A percentile compares a stretch with the other conserved stretches of the same genome.
phyloP scores from a whole-genome alignment of 352 stramenopile genomes.

The Globisporangium parvum region DNA sequence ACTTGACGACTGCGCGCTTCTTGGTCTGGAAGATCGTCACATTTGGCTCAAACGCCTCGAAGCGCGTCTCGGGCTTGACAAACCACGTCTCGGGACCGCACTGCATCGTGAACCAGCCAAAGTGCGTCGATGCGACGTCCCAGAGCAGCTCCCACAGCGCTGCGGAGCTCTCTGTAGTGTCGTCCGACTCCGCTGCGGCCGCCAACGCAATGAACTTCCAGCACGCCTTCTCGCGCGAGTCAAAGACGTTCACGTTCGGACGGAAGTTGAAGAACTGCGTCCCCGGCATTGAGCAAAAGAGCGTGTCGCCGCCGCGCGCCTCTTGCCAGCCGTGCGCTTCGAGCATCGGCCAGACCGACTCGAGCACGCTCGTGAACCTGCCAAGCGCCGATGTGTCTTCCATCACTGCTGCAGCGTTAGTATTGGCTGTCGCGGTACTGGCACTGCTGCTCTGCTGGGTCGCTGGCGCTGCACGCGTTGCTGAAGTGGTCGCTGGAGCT shows the following conservation, averaged over 20 bases:
- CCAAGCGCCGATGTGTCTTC: constrained; percentile 18
- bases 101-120: constrained; percentile 70
- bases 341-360: constrained; percentile 36
- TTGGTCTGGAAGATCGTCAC: constrained; percentile 81
- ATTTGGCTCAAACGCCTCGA: constrained; percentile 65
- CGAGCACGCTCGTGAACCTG: constrained; percentile 46
- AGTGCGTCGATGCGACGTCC: constrained; percentile 49
- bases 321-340: constrained; percentile 54
- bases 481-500: not conserved
- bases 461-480: too few relatives aligned
- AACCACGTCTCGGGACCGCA: constrained; percentile 67
- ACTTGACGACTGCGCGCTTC: constrained; percentile 65
- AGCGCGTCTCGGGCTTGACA: constrained; percentile 64
- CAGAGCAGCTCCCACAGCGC: constrained; percentile 64
- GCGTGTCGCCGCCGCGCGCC: constrained; percentile 42
- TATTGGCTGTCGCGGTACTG: not conserved
- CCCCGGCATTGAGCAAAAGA: constrained; percentile 71
- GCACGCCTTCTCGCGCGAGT: constrained; percentile 68
- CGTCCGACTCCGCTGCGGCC: constrained; percentile 18
- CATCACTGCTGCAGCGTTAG: not conserved
- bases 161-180: constrained; percentile 16
- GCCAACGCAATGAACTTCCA: constrained; percentile 64
- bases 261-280: constrained; percentile 82
- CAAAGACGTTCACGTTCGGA: constrained; percentile 80
- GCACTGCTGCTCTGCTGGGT: not conserved